A percentile compares a stretch with the other conserved stretches of the same genome.
These are phyloP conservation scores for Leccinum sublutescens DNA, from an alignment of 768 basidiomycete genomes.

Conservation along the genomic window DNA sequence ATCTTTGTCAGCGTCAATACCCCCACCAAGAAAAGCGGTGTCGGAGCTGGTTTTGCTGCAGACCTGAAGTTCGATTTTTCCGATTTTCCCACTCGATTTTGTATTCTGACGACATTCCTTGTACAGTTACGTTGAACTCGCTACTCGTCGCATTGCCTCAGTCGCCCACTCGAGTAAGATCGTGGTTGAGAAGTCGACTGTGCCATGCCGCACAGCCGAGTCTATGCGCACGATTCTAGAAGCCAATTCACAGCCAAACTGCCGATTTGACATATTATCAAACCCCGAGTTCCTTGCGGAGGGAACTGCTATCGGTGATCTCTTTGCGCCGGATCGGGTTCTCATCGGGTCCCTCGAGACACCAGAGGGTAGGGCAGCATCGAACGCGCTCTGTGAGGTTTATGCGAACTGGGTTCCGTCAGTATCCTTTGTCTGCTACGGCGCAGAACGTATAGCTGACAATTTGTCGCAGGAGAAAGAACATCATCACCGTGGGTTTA, in stretches of 20 bases:
- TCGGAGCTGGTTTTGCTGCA: conserved; percentile 97
- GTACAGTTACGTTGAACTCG: conserved; percentile 90
- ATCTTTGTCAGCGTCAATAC: conserved; percentile 99
- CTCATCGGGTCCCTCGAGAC: conserved; percentile 96
- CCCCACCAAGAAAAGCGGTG: conserved; percentile 96
- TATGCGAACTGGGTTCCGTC: conserved; percentile 98
- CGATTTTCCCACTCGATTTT: conserved; percentile 3
- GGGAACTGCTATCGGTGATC: conserved; percentile 91
- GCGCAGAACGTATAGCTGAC: not conserved
- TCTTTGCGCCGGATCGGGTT: conserved; percentile 90
- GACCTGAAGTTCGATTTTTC: conserved; percentile 83
- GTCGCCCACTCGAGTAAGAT: conserved; percentile 93
- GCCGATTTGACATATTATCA: conserved; percentile 95
- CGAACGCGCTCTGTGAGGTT: conserved; percentile 69
- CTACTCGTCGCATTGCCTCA: conserved; percentile 92
- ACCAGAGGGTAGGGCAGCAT: conserved; percentile 79
- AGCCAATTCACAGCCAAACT: conserved; percentile 91
- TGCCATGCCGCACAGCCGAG: conserved; percentile 97
- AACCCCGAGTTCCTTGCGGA: conserved; percentile 99
- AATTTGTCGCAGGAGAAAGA: conserved; percentile 49
- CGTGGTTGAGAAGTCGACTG: conserved; percentile 99
- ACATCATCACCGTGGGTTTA: conserved; percentile 90
- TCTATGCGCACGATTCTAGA: conserved; percentile 99
- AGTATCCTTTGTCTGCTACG: conserved; percentile 34
- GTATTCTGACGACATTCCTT: conserved; percentile 7